A percentile compares a stretch with the other conserved stretches of the same genome.
Evolutionary conservation across 257 asterid genomes (phyloP).

Genomic region (Paulownia fortunei): DNA sequence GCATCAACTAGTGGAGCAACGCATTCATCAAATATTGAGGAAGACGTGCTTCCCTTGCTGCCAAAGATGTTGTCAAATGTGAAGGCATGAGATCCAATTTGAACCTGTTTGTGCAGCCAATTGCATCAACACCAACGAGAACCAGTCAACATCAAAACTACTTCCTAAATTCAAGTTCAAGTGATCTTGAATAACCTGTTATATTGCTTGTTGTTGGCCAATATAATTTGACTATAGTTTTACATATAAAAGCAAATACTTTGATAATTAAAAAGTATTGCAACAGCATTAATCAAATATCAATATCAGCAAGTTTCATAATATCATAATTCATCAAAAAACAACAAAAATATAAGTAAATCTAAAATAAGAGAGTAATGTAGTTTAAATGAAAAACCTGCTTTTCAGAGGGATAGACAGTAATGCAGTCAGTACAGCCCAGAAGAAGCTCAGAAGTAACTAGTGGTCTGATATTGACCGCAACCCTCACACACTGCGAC

Average conservation of each 20-base stretch:
- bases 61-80: constrained; percentile 88
- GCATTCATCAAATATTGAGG: constrained; percentile 73
- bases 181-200: neutral
- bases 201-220: neutral
- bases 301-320: neutral
- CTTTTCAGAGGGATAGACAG: constrained; percentile 72
- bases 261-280: neutral
- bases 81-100: constrained; percentile 93
- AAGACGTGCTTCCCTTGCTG: constrained; percentile 64
- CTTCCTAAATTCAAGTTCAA: neutral
- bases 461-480: constrained; percentile 85
- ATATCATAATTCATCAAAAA: neutral
- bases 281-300: neutral
- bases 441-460: constrained; percentile 89
- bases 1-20: constrained; percentile 88
- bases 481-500: constrained; percentile 86
- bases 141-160: neutral
- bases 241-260: neutral
- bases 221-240: neutral
- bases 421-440: constrained; percentile 89
- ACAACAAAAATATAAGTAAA: neutral
- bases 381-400: constrained; percentile 57
- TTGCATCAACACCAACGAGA: constrained; percentile 14
- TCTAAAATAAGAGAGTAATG: neutral
- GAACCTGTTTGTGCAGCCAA: constrained; percentile 68